Percentiles rank a stretch among this genome's conserved stretches.
These are phyloP conservation scores for Lunasporangiospora selenospora DNA, from an alignment of 192 early-diverging fungal genomes.

Conservation along the genomic window DNA sequence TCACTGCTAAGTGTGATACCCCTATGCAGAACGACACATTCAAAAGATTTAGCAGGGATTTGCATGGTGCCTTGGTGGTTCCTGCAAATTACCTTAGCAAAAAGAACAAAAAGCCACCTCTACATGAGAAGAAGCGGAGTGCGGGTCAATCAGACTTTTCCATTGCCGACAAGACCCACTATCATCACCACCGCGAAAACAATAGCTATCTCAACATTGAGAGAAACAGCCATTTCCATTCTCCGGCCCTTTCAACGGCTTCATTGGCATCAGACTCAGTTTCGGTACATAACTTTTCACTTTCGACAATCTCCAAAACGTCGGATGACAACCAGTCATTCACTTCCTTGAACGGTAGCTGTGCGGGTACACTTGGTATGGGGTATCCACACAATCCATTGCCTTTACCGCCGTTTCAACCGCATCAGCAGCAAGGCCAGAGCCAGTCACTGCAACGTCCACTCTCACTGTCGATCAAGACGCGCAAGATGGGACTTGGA, in stretches of 20 bases:
- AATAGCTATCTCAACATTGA: not conserved
- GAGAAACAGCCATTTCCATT: too few species aligned
- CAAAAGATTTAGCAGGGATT: slow-evolving; percentile 27
- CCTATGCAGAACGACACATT: slow-evolving; percentile 37
- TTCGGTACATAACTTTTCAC: slow-evolving; percentile 39
- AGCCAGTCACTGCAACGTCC: too few species aligned
- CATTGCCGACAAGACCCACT: not conserved
- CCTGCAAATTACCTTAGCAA: slow-evolving; percentile 41
- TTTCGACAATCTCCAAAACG: slow-evolving; percentile 37
- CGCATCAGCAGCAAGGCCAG: slow-evolving; percentile 9
- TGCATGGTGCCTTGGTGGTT: slow-evolving; percentile 31
- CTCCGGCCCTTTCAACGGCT: not conserved
- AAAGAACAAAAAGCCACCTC: slow-evolving; percentile 14
- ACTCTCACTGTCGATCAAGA: too few species aligned
- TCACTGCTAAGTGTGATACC: too few species aligned
- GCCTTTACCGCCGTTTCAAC: too few species aligned
- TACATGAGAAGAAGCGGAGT: slow-evolving; percentile 5
- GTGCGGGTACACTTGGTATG: too few species aligned
- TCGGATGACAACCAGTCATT: slow-evolving; percentile 41
- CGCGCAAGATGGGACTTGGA: too few species aligned
- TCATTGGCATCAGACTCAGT: slow-evolving; percentile 15
- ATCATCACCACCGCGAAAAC: not conserved
- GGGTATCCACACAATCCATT: too few species aligned
- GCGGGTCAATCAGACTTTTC: slow-evolving; percentile 3
- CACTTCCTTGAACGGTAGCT: slow-evolving; percentile 26